Conservation (phyloP, 2,329 filamentous ascomycete species). For the Fusarium sp. region DNA sequence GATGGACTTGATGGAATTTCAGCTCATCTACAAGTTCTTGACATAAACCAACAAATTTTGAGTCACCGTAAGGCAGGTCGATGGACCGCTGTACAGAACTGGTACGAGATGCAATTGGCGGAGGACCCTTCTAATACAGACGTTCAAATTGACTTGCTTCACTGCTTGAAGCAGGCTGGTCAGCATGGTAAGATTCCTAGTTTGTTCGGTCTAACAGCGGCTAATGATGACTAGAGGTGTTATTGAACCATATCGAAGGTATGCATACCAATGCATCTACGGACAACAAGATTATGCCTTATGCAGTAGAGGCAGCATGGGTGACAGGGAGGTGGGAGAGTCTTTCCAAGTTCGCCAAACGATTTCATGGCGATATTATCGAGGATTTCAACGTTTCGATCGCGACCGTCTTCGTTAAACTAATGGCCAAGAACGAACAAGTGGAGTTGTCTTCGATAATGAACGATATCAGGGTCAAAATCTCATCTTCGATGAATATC, state of each 20-base stretch:
- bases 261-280: slow-evolving; percentile 69
- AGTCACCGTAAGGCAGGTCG: slow-evolving; percentile 93
- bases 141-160: slow-evolving; percentile 84
- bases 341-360: slow-evolving; percentile 74
- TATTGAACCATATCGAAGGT: slow-evolving; percentile 87
- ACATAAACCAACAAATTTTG: slow-evolving; percentile 92
- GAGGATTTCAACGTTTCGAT: slow-evolving; percentile 86
- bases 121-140: slow-evolving; percentile 82
- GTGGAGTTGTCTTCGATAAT: slow-evolving; percentile 69
- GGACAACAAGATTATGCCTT: slow-evolving; percentile 77
- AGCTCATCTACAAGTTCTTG: slow-evolving; percentile 84
- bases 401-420: slow-evolving; percentile 69
- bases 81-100: slow-evolving; percentile 95
- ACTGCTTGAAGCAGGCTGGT: slow-evolving; percentile 93
- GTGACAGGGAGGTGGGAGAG: slow-evolving; percentile 85
- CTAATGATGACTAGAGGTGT: slow-evolving; percentile 70
- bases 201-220: background rate
- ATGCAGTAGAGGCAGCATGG: slow-evolving; percentile 93
- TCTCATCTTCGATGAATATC: slow-evolving; percentile 80
- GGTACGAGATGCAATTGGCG: slow-evolving; percentile 93
- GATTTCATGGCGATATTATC: slow-evolving; percentile 62
- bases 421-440: slow-evolving; percentile 67
- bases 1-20: slow-evolving; percentile 97
- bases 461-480: slow-evolving; percentile 73
- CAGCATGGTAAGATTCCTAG: slow-evolving; percentile 80